phyloP scores from a whole-genome alignment of 768 basidiomycete species.

The Filobasidium floriforme region DNA sequence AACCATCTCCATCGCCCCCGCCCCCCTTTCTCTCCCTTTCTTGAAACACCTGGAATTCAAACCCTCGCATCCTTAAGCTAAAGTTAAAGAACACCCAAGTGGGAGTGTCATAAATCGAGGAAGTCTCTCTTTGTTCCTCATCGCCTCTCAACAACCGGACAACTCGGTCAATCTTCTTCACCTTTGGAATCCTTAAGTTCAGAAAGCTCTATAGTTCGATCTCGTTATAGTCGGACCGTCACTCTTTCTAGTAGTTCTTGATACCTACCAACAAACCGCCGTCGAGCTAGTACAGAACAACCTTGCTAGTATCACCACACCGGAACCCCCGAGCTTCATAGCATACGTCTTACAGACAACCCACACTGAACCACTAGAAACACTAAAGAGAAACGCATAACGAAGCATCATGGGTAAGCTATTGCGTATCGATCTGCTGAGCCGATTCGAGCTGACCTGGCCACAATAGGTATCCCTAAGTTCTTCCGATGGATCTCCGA shows the following conservation, averaged over 20 bases:
- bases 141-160: neutral
- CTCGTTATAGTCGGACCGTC: neutral
- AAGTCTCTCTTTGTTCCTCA: neutral
- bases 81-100: no score
- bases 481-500: constrained; percentile 99
- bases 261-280: neutral
- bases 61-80: no score
- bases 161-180: neutral
- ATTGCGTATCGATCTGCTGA: no score
- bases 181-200: constrained; percentile 1
- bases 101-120: neutral
- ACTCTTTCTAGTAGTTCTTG: neutral
- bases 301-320: neutral
- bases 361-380: neutral
- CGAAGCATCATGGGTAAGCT: no score
- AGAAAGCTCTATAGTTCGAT: neutral
- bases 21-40: no score
- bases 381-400: neutral
- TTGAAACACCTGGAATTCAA: no score
- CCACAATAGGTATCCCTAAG: constrained; percentile 46
- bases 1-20: no score
- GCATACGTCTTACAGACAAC: neutral
- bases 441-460: neutral
- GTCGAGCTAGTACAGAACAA: neutral
- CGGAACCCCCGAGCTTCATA: no score